Evolutionary conservation across 1,139 yeast species (phyloP), one percentile per base, ranked within the genome.

Genomic region (Protomyces macrosporus): DNA sequence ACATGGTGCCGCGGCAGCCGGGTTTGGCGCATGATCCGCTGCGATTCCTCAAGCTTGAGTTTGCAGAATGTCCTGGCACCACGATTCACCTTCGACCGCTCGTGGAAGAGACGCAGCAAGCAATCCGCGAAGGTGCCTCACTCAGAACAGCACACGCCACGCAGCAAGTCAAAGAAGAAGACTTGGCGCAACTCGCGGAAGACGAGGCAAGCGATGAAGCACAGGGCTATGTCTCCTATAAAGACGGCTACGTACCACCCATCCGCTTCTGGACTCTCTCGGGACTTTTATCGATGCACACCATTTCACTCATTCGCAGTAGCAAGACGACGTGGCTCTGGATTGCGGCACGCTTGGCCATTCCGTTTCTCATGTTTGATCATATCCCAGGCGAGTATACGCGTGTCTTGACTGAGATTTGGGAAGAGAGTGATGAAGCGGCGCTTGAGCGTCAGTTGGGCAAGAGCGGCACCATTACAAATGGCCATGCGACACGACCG

Each of bases 31-130:
- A 45, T 7, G 33, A 36, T 36, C 63, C 63, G 12, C 42, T 30
- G 16, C 14, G 12, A 30, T 23, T 52, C 16, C 12, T 56, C n/a
- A 54, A 53, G 39, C 37, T 53, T n/a, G 57, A 56, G 3, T 60
- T 52, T 48, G 63, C 63, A 1, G 63, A 60, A 12, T 30, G 58
- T 53, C 63, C 63, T 6, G 63, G 63, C 7, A 53, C 52, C n/a
- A 14, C 53, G 12, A 33, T 60, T 3, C 63, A 60, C 32, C 53
- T 60, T 6, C 37, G 50, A 10, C 58, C 63, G 6, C n/a, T 54
- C 6, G 23, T 56, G 4, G 23, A 53, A 30, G 33, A 16, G 45
- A 37, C 58, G n/a, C 48, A 42, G 16, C 32, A 14, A 42, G 48
- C 48, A 3, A 23, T 42, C 6, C 48, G 16, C 2, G 32, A 42